phyloP scores from a whole-genome alignment of 768 basidiomycete species.

The Coprinellus micaceus region DNA sequence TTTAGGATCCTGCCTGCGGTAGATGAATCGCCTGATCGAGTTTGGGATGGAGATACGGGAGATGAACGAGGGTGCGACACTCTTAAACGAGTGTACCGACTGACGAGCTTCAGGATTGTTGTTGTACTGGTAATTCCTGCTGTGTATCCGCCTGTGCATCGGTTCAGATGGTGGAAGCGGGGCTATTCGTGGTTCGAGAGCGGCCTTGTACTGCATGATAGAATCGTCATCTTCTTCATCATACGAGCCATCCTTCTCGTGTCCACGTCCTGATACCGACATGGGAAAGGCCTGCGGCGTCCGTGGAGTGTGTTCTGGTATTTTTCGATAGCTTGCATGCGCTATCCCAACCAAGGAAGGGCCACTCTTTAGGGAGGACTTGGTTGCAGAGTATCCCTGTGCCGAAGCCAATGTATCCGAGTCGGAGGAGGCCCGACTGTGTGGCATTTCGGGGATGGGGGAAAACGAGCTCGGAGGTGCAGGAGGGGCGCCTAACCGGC shows the following conservation, averaged over 20 bases:
- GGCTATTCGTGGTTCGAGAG: slow-evolving; percentile 12
- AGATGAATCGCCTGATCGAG: slow-evolving; percentile 34
- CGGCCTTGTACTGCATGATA: slow-evolving; percentile 16
- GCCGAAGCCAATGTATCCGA: slow-evolving; percentile 38
- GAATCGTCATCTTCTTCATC: slow-evolving; percentile 14
- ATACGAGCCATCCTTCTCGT: slow-evolving; percentile 2
- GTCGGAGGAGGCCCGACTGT: slow-evolving; percentile 26
- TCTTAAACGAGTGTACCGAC: slow-evolving; percentile 46
- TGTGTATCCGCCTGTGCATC: not conserved
- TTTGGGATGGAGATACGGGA: slow-evolving; percentile 42
- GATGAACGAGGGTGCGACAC: slow-evolving; percentile 48
- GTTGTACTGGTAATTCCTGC: not conserved
- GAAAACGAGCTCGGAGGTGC: slow-evolving; percentile 35
- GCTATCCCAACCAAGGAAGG: slow-evolving; percentile 31
- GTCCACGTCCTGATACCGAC: slow-evolving; percentile 7
- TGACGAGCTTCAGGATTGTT: slow-evolving; percentile 20
- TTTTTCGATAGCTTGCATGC: slow-evolving; percentile 20
- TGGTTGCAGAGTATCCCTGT: slow-evolving; percentile 23
- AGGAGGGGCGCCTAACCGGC: slow-evolving; percentile 30
- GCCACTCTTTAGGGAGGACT: slow-evolving; percentile 15
- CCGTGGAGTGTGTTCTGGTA: slow-evolving; percentile 18
- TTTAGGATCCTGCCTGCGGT: slow-evolving; percentile 42
- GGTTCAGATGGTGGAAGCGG: not conserved
- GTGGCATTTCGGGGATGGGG: slow-evolving; percentile 24
- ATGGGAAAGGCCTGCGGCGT: slow-evolving; percentile 11